Evolutionary conservation across 169 alveolate species (phyloP).

Genomic region (Eimeria sp.): DNA sequence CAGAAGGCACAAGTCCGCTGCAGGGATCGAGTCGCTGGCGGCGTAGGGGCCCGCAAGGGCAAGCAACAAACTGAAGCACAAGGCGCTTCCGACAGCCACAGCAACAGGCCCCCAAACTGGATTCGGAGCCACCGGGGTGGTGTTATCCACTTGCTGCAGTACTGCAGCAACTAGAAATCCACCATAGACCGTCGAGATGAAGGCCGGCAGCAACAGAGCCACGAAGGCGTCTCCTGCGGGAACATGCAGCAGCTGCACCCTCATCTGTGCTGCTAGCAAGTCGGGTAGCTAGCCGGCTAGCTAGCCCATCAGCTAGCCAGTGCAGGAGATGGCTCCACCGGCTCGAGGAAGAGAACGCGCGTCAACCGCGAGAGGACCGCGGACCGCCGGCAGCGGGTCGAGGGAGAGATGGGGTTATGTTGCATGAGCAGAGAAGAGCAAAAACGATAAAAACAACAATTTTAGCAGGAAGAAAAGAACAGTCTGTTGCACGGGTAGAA

Average conservation of each 20-base stretch:
- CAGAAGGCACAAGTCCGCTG: conserved; percentile 49
- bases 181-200: conserved; percentile 50
- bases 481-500: not conserved
- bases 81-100: conserved; percentile 51
- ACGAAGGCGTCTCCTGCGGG: conserved; percentile 59
- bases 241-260: conserved; percentile 66
- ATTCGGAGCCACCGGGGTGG: not conserved
- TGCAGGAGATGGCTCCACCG: not conserved
- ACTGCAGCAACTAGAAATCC: conserved; percentile 48
- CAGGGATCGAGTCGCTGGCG: not conserved
- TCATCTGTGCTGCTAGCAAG: conserved; percentile 34
- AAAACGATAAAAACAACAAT: not conserved
- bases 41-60: conserved; percentile 33
- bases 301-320: conserved; percentile 36
- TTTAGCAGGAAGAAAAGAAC: not conserved
- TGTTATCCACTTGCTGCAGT: conserved; percentile 1
- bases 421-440: not conserved
- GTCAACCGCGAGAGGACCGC: not conserved
- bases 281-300: conserved; percentile 13
- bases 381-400: not conserved
- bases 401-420: not conserved
- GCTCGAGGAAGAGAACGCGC: not conserved
- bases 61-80: conserved; percentile 39
- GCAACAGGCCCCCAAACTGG: not conserved
- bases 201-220: conserved; percentile 70